Percentiles rank a stretch among this genome's conserved stretches.
Conservation (phyloP, 148 eudicot species). For the Mesembryanthemum crystallinum region DNA sequence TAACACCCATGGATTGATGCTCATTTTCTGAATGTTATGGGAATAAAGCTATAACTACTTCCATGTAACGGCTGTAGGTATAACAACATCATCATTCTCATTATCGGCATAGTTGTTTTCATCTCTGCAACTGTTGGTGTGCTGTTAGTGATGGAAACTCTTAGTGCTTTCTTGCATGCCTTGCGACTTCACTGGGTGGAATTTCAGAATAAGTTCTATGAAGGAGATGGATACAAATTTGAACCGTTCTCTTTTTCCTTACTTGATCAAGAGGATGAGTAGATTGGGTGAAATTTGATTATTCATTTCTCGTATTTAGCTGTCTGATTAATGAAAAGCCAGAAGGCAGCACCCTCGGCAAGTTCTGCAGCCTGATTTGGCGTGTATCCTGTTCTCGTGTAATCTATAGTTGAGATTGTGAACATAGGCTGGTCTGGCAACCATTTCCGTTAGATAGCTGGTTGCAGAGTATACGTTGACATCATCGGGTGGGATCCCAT, state of each 20-base stretch:
- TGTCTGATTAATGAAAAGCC: neutral
- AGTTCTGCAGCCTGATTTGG: constrained; percentile 7
- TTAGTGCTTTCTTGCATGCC: constrained; percentile 58
- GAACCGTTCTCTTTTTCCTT: constrained; percentile 43
- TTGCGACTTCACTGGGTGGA: constrained; percentile 61
- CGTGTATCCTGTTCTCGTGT: neutral
- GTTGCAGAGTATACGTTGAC: constrained; percentile 10
- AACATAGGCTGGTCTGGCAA: neutral
- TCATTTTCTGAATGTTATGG: neutral
- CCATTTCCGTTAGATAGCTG: neutral
- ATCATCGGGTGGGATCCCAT: neutral
- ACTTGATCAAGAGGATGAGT: constrained; percentile 36
- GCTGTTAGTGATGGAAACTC: constrained; percentile 53
- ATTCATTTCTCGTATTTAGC: constrained; percentile 11
- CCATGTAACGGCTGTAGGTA: constrained; percentile 27
- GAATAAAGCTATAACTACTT: constrained; percentile 6
- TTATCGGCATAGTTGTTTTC: constrained; percentile 42
- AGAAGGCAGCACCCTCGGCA: neutral
- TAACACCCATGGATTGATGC: neutral
- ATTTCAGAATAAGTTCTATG: constrained; percentile 52
- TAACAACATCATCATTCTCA: constrained; percentile 41
- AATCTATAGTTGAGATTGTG: constrained; percentile 11
- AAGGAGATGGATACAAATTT: constrained; percentile 59
- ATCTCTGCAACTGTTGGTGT: constrained; percentile 50
- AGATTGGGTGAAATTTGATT: constrained; percentile 9